Conservation (phyloP, 1,139 yeast genomes). For the Hyphopichia buzzinii region DNA sequence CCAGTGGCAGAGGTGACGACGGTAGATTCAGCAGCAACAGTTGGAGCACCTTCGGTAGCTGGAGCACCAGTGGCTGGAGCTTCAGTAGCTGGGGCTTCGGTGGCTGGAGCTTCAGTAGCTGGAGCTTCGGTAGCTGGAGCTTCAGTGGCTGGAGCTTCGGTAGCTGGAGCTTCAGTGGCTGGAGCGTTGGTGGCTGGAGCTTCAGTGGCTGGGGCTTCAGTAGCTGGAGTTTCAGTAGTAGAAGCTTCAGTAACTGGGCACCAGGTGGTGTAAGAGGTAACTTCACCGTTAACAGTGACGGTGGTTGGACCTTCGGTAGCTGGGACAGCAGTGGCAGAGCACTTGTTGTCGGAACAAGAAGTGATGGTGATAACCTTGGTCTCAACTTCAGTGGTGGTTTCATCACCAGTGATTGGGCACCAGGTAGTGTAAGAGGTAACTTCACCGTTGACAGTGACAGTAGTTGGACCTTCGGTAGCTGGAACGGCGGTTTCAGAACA, state of each 20-base stretch:
- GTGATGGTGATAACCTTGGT: conserved; percentile 48
- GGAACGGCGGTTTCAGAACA: conserved; percentile 18
- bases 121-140: conserved; percentile 13
- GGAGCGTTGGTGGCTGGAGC: conserved; percentile 21
- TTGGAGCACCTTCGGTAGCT: conserved; percentile 13
- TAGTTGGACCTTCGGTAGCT: conserved; percentile 20
- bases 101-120: conserved; percentile 22
- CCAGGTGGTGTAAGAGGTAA: conserved; percentile 33
- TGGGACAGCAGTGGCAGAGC: conserved; percentile 28
- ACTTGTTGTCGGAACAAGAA: conserved; percentile 40
- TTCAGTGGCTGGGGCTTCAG: conserved; percentile 5
- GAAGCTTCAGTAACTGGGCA: conserved; percentile 21
- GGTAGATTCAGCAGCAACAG: conserved; percentile 10
- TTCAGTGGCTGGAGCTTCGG: conserved; percentile 7
- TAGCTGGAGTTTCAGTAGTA: conserved; percentile 6
- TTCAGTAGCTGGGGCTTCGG: conserved; percentile 14
- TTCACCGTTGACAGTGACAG: conserved; percentile 17
- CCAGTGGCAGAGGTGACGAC: conserved; percentile 10
- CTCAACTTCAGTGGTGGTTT: conserved; percentile 24
- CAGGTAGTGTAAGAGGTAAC: conserved; percentile 20
- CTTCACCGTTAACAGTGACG: conserved; percentile 22
- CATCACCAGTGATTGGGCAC: conserved; percentile 15
- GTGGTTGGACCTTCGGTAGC: conserved; percentile 25
- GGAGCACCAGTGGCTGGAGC: conserved; percentile 1
- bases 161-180: conserved; percentile 20